These are phyloP conservation scores for Irpex sp. DNA, from an alignment of 1,284 basidiomycete species.

Conservation along the genomic window DNA sequence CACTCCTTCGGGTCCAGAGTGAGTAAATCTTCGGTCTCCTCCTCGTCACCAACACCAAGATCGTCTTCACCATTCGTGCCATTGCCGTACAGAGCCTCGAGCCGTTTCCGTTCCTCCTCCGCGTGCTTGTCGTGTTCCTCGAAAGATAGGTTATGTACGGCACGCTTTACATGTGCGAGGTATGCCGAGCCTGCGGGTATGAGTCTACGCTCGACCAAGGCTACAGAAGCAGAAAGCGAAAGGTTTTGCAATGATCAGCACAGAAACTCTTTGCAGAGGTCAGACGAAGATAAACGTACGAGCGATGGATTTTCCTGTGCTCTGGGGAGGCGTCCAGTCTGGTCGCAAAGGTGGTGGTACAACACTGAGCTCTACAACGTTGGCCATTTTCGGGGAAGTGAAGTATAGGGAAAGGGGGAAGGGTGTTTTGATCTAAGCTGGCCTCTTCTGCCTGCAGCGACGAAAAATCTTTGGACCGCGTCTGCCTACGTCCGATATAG, in stretches of 20 bases:
- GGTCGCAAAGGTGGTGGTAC: slow-evolving; percentile 28
- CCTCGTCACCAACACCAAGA: slow-evolving; percentile 90
- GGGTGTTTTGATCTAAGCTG: background rate
- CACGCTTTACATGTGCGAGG: slow-evolving; percentile 75
- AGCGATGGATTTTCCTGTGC: slow-evolving; percentile 29
- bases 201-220: slow-evolving; percentile 42
- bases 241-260: no score
- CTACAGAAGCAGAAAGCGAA: slow-evolving; percentile 17
- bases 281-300: slow-evolving; percentile 21
- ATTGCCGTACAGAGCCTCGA: slow-evolving; percentile 50
- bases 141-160: slow-evolving; percentile 74
- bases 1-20: slow-evolving; percentile 93
- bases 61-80: slow-evolving; percentile 74
- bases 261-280: no score
- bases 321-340: slow-evolving; percentile 25
- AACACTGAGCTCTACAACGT: slow-evolving; percentile 28
- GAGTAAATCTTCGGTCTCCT: slow-evolving; percentile 74
- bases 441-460: background rate
- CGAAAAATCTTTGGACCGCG: slow-evolving; percentile 1
- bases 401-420: background rate
- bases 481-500: background rate
- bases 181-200: slow-evolving; percentile 86
- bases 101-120: slow-evolving; percentile 50
- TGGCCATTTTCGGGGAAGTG: slow-evolving; percentile 26
- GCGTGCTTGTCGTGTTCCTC: slow-evolving; percentile 72